Base-by-base conservation (phyloP, 2,329 filamentous ascomycete genomes). In the Colletotrichum liaoningense region DNA sequence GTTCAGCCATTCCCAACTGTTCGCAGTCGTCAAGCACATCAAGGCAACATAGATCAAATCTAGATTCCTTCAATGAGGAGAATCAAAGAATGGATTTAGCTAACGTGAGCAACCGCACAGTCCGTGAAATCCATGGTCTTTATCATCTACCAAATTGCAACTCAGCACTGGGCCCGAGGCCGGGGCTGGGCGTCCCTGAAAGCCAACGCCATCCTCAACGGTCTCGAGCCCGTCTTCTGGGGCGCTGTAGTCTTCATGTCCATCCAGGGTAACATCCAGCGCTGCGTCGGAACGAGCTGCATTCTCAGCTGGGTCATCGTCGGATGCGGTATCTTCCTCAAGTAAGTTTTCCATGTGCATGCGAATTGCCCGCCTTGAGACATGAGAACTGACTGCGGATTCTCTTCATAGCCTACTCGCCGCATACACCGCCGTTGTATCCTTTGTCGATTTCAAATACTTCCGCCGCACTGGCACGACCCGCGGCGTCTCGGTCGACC, bases 111-210 rank as follows among this genome's bases (percentile, higher is more conserved):
- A 42, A 54, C 5, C 11, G 11, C 28, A 52, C 0, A 81, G 80
- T 75, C 75, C 49, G 77, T 79, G 19, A 85, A 85, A 77, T 83
- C 82, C 2, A 75, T 85, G 24, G 71, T 84, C 52, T 76, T 86
- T 57, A 78, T 86, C 68, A 52, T 71, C 5, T 86, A 86, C 74
- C 80, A 85, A 66, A 72, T 86, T 46, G 72, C 83, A 1, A 81
- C 81, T 16, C 80, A 81, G 11, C 84, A 84, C 54, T 79, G 83
- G 1, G 14, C 55, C 22, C 30, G n/a, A 4, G 24, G 66, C 28
- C 55, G 24, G 24, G 60, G 30, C 46, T 79, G 75, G 67, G 71
- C 62, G 7, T 79, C 76, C 12, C 66, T 78, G 1, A 79, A 79
- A 8, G 75, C 78, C 3, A 76, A 77, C 14, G 72, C 75, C 0